Base-by-base conservation (phyloP, 805 yeast genomes). In the Metschnikowia reukaufii region DNA sequence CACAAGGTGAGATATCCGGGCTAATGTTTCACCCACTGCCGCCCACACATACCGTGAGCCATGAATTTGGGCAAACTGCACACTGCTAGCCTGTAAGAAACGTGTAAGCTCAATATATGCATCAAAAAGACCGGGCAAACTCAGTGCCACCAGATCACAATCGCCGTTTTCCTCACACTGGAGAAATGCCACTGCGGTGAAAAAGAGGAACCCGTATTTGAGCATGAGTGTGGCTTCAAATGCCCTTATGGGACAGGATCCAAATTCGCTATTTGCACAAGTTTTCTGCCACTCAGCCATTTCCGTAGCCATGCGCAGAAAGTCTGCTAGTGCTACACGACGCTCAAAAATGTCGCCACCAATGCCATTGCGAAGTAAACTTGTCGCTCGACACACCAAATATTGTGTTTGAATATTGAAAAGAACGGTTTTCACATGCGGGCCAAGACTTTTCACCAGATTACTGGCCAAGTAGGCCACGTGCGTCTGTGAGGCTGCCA, bases 81-180 rank as follows among this genome's bases (percentile, higher is more conserved):
- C 30, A 13, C 41, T 36, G 27, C 47, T 39, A 7, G 39, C 44
- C 20, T 53, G 55, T n/a, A 55, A 33, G 32, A 51, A 48, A 20
- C 36, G 39, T 46, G 50, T 48, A 36, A 58, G 44, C n/a, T 40
- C 53, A 18, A 45, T 23, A 27, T 54, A 50, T 32, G 52, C 54
- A 4, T 55, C 35, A 21, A 60, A 55, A 8, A 62, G 48, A 6
- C 32, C 38, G 2, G 65, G 65, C 10, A 59, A 29, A 5, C 54
- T 45, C 25, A 46, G 29, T 13, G 45, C 34, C 12, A 55, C 42
- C 19, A 51, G 30, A 6, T 44, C 51, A 7, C 35, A 45, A 15
- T 60, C 59, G 19, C 49, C 50, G n/a, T 36, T 21, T n/a, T 65
- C 70, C 51, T 72, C 77, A 13, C 57, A 58, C 50, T 72, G 75